Base-by-base conservation (phyloP, 2,329 filamentous ascomycete genomes). In the Venturia aucupariae region DNA sequence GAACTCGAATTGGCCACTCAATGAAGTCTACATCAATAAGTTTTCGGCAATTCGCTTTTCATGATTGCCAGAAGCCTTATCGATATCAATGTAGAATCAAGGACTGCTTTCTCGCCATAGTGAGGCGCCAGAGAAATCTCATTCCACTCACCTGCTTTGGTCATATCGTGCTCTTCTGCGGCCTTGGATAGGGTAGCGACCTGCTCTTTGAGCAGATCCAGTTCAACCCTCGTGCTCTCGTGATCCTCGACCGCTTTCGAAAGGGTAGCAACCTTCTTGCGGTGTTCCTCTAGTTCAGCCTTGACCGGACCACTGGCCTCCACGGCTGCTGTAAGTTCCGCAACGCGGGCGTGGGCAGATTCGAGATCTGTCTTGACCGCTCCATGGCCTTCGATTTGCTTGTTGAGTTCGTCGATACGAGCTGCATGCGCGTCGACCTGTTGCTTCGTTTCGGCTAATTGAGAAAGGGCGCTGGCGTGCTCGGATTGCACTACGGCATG, bases 331-430 rank as follows among this genome's bases (percentile, higher is more conserved):
- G 30, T 27, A 17, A 65, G 64, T 24, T 63, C 64, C n/a, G 46
- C 60, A 57, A 65, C 39, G 22, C 51, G 41, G 10, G 44, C 64
- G 0, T 44, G 46, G 5, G 30, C 46, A 13, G 30, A 22, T 42
- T 65, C 61, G 4, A 65, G 46, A 6, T 64, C 64, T 6, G 64
- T 13, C 64, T 63, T 63, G 15, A 60, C 48, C 8, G 41, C 22
- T 32, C 42, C 22, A 57, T 65, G 60, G 22, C 22, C 44, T 17
- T 63, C 64, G 27, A 48, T 48, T 24, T 44, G 24, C 24, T 22
- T 38, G n/a, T 62, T 42, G 22, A 62, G 60, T 48, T 62, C 60
- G 32, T 41, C 59, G n/a, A 61, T 39, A n/a, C 51, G 51, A 35
- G 42, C 39, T 41, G 15, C 30, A 27, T 65, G 60, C 19, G 32